A percentile compares a stretch with the other conserved stretches of the same genome.
Evolutionary conservation across 1,139 yeast genomes (phyloP).

Genomic region (Suhomyces anneliseae): DNA sequence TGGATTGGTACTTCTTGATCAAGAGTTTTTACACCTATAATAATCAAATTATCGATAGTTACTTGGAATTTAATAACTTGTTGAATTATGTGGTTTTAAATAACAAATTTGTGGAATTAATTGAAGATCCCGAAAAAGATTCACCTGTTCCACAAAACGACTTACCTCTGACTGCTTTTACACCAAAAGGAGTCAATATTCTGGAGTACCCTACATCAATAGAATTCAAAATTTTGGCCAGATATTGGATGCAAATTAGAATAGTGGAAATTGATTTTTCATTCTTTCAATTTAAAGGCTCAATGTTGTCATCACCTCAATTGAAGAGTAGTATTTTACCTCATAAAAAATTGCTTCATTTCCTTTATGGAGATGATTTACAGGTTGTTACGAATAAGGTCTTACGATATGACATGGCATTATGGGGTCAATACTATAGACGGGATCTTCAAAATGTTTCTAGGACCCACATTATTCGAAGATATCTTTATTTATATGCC

Average conservation of each 20-base stretch:
- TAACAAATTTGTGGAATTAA: conserved; percentile 25
- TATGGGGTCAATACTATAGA: conserved; percentile 31
- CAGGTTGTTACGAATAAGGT: conserved; percentile 14
- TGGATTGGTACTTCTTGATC: conserved; percentile 32
- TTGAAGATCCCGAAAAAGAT: conserved; percentile 17
- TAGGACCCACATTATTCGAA: conserved; percentile 18
- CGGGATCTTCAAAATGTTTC: conserved; percentile 17
- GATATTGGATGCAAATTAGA: conserved; percentile 33
- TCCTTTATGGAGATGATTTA: conserved; percentile 19
- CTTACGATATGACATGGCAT: conserved; percentile 14
- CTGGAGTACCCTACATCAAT: conserved; percentile 12
- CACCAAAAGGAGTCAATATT: neutral
- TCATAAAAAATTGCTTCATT: conserved; percentile 17
- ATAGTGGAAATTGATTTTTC: conserved; percentile 30
- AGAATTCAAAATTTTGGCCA: conserved; percentile 23
- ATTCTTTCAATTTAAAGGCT: conserved; percentile 34
- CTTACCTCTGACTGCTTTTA: neutral
- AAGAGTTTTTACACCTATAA: conserved; percentile 26
- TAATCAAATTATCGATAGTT: conserved; percentile 27
- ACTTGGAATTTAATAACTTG: conserved; percentile 33
- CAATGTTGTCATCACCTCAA: conserved; percentile 29
- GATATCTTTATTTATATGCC: conserved; percentile 24
- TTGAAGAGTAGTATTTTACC: conserved; percentile 31
- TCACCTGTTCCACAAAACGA: neutral
- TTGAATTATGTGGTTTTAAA: conserved; percentile 29